Conservation (phyloP, 495 filamentous ascomycete species). For the Penicillium alfredii region DNA sequence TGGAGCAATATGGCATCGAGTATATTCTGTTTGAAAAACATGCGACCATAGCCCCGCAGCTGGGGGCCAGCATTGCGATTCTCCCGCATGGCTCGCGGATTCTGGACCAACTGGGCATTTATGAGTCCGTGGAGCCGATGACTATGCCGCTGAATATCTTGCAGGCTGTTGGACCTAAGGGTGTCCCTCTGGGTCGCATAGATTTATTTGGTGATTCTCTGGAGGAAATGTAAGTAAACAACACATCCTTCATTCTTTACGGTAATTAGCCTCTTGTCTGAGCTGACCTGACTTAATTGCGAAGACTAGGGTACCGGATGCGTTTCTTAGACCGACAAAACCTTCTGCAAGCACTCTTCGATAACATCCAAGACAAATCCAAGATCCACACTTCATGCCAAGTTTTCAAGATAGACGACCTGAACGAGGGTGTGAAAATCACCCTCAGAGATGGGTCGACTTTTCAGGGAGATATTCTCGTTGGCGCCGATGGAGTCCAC, state of each 20-base stretch:
- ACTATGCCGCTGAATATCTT: background rate
- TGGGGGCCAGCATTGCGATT: slow-evolving; percentile 31
- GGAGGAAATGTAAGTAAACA: slow-evolving; percentile 9
- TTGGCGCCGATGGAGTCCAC: slow-evolving; percentile 47
- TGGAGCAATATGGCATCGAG: slow-evolving; percentile 41
- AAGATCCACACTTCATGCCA: slow-evolving; percentile 8
- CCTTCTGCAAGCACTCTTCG: slow-evolving; percentile 18
- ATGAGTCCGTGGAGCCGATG: slow-evolving; percentile 8
- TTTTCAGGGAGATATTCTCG: slow-evolving; percentile 34
- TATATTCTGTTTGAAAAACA: slow-evolving; percentile 44
- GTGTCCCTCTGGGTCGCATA: background rate
- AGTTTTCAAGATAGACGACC: slow-evolving; percentile 8
- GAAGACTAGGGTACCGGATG: slow-evolving; percentile 12
- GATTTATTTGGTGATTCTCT: slow-evolving; percentile 1
- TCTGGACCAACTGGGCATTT: slow-evolving; percentile 43
- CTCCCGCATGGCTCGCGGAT: slow-evolving; percentile 30
- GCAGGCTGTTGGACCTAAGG: slow-evolving; percentile 1
- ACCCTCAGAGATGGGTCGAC: slow-evolving; percentile 20
- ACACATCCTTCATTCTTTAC: too few species aligned
- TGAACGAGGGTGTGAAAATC: slow-evolving; percentile 7
- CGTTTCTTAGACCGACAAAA: slow-evolving; percentile 23
- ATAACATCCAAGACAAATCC: slow-evolving; percentile 9
- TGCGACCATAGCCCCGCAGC: slow-evolving; percentile 24
- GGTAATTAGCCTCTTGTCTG: background rate
- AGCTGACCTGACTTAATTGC: background rate